Conservation (phyloP, 352 stramenopile genomes). For the Thraustotheca clavata region DNA sequence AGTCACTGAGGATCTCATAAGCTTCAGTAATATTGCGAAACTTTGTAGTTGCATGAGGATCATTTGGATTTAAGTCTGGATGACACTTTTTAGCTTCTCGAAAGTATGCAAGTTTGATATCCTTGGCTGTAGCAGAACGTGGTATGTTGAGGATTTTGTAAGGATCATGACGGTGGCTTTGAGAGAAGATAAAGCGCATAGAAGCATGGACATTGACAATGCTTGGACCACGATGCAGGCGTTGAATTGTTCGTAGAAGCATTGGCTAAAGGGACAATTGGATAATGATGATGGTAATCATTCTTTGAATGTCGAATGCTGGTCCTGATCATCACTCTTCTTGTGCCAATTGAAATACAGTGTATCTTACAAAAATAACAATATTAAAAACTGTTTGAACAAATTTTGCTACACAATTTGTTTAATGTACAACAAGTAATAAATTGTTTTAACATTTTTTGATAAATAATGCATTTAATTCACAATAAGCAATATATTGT, state of each 20-base stretch:
- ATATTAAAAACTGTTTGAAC: too few species aligned
- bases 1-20: slow-evolving; percentile 21
- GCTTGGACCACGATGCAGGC: background rate
- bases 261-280: background rate
- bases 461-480: too few species aligned
- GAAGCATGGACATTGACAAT: background rate
- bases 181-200: slow-evolving; percentile 4
- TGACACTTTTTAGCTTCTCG: slow-evolving; percentile 20
- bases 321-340: background rate
- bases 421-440: background rate
- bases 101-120: slow-evolving; percentile 24
- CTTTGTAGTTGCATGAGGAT: background rate
- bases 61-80: slow-evolving; percentile 23
- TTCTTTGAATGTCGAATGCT: background rate
- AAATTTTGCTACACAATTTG: background rate
- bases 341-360: too few species aligned
- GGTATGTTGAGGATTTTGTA: slow-evolving; percentile 19
- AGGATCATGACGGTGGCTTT: background rate
- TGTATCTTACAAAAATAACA: too few species aligned
- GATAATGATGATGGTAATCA: background rate
- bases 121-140: slow-evolving; percentile 6
- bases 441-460: background rate
- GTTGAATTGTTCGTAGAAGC: background rate
- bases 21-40: slow-evolving; percentile 18
- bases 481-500: too few species aligned